phyloP scores from a whole-genome alignment of 2,329 filamentous ascomycete genomes.

The Alternaria tenuissima region DNA sequence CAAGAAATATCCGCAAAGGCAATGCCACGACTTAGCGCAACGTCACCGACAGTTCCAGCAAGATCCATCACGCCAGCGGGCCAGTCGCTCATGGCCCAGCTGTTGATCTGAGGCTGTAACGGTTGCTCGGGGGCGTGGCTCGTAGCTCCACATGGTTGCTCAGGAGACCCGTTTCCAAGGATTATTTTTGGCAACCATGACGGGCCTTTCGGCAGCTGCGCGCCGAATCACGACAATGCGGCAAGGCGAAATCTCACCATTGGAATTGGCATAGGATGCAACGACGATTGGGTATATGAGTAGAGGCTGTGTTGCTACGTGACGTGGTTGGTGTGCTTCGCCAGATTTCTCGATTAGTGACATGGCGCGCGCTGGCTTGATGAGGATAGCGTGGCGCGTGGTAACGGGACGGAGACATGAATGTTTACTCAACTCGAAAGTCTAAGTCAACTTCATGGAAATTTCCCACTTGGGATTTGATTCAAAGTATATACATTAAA shows the following conservation, averaged over 20 bases:
- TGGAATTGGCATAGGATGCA: neutral
- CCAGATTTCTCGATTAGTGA: neutral
- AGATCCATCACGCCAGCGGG: neutral
- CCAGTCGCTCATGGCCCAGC: constrained; percentile 1
- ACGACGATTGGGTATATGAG: neutral
- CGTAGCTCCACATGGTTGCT: constrained; percentile 29
- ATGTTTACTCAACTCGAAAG: neutral
- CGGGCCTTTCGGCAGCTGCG: constrained; percentile 8
- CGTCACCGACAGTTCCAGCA: constrained; percentile 14
- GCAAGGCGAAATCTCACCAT: neutral
- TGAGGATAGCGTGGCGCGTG: neutral
- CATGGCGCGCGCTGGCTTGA: constrained; percentile 1
- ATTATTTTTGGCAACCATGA: constrained; percentile 29
- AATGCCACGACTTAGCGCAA: constrained; percentile 8
- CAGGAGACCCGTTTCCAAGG: constrained; percentile 16
- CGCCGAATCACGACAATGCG: neutral
- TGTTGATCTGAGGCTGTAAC: constrained; percentile 20
- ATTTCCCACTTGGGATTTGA: neutral
- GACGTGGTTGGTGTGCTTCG: neutral
- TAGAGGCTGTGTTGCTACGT: neutral
- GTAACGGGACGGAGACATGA: neutral
- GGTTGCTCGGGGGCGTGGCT: constrained; percentile 11
- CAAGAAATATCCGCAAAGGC: constrained; percentile 4
- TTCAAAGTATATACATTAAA: constrained; percentile 10
- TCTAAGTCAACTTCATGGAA: neutral